phyloP scores from a whole-genome alignment of 768 basidiomycete species.

The Boletus tylopilopsis region DNA sequence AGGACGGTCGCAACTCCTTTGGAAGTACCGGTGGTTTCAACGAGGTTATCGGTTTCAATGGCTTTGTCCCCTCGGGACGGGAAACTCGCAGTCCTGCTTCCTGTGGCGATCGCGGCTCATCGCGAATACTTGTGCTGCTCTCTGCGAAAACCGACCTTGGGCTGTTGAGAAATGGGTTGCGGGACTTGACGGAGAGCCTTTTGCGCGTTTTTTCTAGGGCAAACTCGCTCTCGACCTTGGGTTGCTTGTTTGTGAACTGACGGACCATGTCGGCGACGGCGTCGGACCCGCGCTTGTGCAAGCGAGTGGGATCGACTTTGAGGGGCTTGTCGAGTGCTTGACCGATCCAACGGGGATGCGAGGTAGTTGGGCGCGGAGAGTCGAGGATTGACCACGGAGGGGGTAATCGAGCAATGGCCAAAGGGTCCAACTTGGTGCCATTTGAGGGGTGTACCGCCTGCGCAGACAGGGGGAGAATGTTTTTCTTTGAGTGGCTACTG shows the following conservation, averaged over 20 bases:
- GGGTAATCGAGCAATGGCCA: constrained; percentile 27
- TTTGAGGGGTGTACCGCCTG: constrained; percentile 16
- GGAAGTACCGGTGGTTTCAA: constrained; percentile 28
- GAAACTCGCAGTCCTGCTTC: constrained; percentile 1
- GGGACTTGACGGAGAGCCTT: not conserved
- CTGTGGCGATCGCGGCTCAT: not conserved
- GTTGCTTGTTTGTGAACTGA: constrained; percentile 20
- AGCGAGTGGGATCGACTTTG: constrained; percentile 22
- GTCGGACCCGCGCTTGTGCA: constrained; percentile 24
- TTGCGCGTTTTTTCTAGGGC: constrained; percentile 10
- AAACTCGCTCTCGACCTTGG: constrained; percentile 22
- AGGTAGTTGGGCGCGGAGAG: no score
- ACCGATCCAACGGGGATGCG: not conserved
- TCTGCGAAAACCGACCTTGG: constrained; percentile 20
- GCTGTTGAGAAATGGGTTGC: constrained; percentile 23
- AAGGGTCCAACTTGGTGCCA: constrained; percentile 13
- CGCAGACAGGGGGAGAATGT: constrained; percentile 17
- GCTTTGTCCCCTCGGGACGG: constrained; percentile 10
- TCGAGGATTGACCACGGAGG: constrained; percentile 30
- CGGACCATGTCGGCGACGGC: constrained; percentile 17
- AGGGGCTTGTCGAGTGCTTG: constrained; percentile 7
- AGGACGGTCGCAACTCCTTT: constrained; percentile 20
- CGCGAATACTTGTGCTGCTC: not conserved
- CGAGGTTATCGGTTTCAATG: constrained; percentile 29
- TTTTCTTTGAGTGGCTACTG: not conserved